Evolutionary conservation across 2,329 filamentous ascomycete genomes (phyloP).

Genomic region (Pochonia chlamydosporia): DNA sequence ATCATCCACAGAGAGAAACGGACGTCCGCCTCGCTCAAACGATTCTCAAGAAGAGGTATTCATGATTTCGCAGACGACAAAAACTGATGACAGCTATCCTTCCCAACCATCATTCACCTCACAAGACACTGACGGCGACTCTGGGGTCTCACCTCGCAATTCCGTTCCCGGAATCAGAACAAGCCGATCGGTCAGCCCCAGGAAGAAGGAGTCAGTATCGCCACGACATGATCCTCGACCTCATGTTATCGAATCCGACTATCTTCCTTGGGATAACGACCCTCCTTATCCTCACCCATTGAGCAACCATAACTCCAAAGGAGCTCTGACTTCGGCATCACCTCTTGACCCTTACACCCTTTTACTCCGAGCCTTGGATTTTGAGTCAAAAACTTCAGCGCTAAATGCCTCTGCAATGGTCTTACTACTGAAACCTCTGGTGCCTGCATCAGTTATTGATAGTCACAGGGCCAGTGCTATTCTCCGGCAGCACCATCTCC

Average conservation of each 20-base stretch:
- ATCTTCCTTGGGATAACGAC: slow-evolving; percentile 52
- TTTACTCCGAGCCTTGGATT: slow-evolving; percentile 47
- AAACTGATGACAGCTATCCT: slow-evolving; percentile 25
- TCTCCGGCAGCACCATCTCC: slow-evolving; percentile 53
- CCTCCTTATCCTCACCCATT: slow-evolving; percentile 47
- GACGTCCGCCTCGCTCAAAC: slow-evolving; percentile 7
- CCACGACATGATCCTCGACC: slow-evolving; percentile 33
- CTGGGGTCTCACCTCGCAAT: not conserved
- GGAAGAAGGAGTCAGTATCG: slow-evolving; percentile 16
- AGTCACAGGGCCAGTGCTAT: slow-evolving; percentile 49
- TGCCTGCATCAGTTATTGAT: slow-evolving; percentile 51
- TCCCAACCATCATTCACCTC: slow-evolving; percentile 26
- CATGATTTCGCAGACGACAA: slow-evolving; percentile 42
- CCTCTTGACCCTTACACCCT: slow-evolving; percentile 52
- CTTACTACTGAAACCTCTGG: slow-evolving; percentile 51
- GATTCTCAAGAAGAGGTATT: slow-evolving; percentile 34
- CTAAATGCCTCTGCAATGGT: slow-evolving; percentile 57
- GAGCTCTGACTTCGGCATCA: slow-evolving; percentile 10
- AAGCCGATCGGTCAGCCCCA: slow-evolving; percentile 17
- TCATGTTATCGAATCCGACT: slow-evolving; percentile 51
- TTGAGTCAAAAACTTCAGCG: slow-evolving; percentile 50
- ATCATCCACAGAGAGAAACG: slow-evolving; percentile 5
- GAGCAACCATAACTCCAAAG: slow-evolving; percentile 10
- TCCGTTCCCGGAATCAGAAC: slow-evolving; percentile 6
- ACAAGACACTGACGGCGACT: slow-evolving; percentile 16